These are phyloP conservation scores for Hirschioporus abietinus DNA, from an alignment of 768 basidiomycete species.

Conservation along the genomic window DNA sequence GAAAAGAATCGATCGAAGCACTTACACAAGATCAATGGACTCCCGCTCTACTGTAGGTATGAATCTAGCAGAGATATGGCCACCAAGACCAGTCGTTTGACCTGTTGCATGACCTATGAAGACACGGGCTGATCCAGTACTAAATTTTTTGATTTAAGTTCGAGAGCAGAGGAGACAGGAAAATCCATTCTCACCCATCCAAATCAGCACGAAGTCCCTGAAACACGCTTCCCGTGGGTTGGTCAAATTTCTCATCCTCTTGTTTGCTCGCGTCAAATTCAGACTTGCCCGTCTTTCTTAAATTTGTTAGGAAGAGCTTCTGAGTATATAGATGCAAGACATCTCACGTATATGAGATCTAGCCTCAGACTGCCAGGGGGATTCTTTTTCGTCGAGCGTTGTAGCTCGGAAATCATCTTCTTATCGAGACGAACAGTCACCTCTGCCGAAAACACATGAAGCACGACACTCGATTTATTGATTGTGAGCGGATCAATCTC, in stretches of 20 bases:
- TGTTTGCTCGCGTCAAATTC: slow-evolving; percentile 70
- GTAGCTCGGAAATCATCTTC: slow-evolving; percentile 67
- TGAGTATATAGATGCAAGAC: neutral
- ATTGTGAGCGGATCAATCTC: slow-evolving; percentile 26
- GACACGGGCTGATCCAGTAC: slow-evolving; percentile 65
- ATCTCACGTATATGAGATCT: slow-evolving; percentile 77
- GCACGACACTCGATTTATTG: slow-evolving; percentile 48
- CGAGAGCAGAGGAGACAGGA: neutral
- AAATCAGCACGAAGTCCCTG: slow-evolving; percentile 83
- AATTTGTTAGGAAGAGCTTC: neutral
- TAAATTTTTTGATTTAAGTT: slow-evolving; percentile 21
- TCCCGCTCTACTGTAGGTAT: slow-evolving; percentile 97
- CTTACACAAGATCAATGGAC: slow-evolving; percentile 82
- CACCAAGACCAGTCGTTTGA: slow-evolving; percentile 82
- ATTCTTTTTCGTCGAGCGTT: slow-evolving; percentile 92
- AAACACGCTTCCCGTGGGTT: slow-evolving; percentile 75
- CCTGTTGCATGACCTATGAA: slow-evolving; percentile 91
- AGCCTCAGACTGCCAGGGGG: slow-evolving; percentile 72
- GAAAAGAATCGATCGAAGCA: neutral
- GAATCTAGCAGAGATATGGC: slow-evolving; percentile 73
- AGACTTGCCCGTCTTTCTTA: slow-evolving; percentile 66
- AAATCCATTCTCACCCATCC: slow-evolving; percentile 51
- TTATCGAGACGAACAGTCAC: slow-evolving; percentile 59
- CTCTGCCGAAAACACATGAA: slow-evolving; percentile 64
- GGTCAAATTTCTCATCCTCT: slow-evolving; percentile 56